phyloP scores from a whole-genome alignment of 2,329 filamentous ascomycete species.

The Fusarium ramigenum region DNA sequence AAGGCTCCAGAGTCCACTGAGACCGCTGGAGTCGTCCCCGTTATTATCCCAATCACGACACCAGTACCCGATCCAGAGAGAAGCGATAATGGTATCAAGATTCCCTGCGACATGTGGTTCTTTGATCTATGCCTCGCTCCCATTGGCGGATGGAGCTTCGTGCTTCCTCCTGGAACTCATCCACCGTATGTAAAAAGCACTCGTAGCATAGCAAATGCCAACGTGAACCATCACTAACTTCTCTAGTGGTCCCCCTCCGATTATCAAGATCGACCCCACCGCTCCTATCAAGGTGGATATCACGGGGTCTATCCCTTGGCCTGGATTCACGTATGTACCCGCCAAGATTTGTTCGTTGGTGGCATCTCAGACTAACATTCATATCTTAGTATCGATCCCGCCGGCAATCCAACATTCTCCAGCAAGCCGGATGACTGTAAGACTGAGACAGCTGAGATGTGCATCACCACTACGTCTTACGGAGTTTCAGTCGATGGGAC shows the following conservation, averaged over 20 bases:
- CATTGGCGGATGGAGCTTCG: background rate
- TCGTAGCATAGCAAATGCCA: background rate
- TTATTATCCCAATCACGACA: background rate
- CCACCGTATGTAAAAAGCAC: fast-evolving
- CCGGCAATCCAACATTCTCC: background rate
- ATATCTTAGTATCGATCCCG: background rate
- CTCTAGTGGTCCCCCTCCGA: background rate
- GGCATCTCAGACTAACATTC: background rate
- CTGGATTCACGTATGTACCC: background rate
- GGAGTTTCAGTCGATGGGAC: background rate
- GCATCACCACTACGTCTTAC: background rate
- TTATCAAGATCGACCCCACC: background rate
- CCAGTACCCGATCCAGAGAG: background rate
- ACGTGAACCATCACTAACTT: fast-evolving
- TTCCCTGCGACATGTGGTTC: background rate
- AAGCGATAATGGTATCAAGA: background rate
- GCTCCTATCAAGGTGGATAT: background rate
- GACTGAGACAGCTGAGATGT: background rate
- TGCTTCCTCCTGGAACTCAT: background rate
- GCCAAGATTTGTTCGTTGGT: fast-evolving
- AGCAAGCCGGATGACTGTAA: background rate
- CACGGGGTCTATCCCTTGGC: background rate
- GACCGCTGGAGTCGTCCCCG: fast-evolving
- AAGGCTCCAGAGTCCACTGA: background rate
- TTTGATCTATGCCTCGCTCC: background rate